Base-by-base conservation (phyloP, 139 green algal species). In the Micractinium conductrix region DNA sequence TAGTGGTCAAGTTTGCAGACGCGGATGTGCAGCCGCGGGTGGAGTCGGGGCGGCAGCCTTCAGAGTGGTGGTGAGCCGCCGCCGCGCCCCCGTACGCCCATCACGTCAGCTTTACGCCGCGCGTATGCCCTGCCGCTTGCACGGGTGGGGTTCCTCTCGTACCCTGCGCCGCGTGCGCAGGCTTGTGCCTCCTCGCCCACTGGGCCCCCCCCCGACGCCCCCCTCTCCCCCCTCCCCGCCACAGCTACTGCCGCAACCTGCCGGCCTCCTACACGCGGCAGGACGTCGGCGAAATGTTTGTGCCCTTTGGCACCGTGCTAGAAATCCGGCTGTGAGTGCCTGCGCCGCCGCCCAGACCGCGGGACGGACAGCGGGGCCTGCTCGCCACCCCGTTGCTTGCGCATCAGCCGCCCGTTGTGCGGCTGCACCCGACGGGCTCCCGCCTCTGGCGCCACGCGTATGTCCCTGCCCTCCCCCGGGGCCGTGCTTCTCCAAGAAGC, bases 1-100 rank as follows among this genome's bases (percentile, higher is more conserved):
- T 89, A 19, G 68, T 83, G 30, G 78, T 89, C 19, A 89, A 89
- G 55, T 70, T 86, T 44, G 85, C 85, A 14, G 85, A 89, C 33
- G 70, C 69, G 2, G 85, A 89, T 62, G 76, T 89, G 69, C 78
- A 70, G 42, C 85, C 85, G 5, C 83, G 79, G 30, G 55, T 89
- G 72, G 74, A 86, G 33, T 86, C 80, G 19, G 85, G 85, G 24
- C 70, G 53, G 40, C 63, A 69, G 44, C 62, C 78, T 1, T 78
- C 68, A 19, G 85, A 89, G 69, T 89, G 85, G 85, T 83, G 78
- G 78, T 83, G 62, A 26, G 78, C 30, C 21, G 33, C 35, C 38
- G 21, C 21, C 28, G 4, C 22, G 22, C 6, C n/a, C 44, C 5
- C 16, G 30, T 40, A 17, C 40, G 16, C 19, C 37, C 26, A 35